phyloP scores from a whole-genome alignment of 352 stramenopile genomes.

The Pythium oligandrum region DNA sequence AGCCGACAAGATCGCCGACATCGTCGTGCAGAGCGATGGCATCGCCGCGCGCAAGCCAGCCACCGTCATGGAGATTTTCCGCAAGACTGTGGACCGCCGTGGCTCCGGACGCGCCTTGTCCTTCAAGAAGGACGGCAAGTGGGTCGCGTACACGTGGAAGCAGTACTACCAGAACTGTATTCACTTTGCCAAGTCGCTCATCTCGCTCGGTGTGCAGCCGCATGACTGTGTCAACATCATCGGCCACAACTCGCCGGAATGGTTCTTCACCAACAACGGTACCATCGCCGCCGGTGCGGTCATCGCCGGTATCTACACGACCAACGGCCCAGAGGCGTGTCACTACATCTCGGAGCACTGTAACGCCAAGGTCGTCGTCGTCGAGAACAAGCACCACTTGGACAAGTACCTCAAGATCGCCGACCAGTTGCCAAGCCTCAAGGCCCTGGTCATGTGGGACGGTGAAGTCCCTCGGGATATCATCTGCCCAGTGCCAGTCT shows the following conservation, averaged over 20 bases:
- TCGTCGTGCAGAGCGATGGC: conserved; percentile 23
- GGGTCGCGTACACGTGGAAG: conserved; percentile 53
- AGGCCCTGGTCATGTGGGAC: conserved; percentile 71
- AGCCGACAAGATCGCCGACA: conserved; percentile 23
- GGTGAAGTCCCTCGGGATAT: conserved; percentile 30
- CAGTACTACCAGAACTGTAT: conserved; percentile 73
- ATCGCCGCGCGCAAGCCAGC: conserved; percentile 21
- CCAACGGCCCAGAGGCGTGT: conserved; percentile 66
- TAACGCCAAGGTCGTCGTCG: conserved; percentile 69
- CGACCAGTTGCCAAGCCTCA: conserved; percentile 60
- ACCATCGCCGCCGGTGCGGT: conserved; percentile 75
- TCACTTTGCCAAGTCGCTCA: conserved; percentile 69
- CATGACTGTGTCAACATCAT: conserved; percentile 80
- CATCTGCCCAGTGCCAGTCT: conserved; percentile 43
- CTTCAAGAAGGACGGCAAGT: conserved; percentile 33
- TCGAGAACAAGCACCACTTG: conserved; percentile 61
- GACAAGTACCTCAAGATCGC: conserved; percentile 68
- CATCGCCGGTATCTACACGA: conserved; percentile 82
- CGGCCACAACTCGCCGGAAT: conserved; percentile 83
- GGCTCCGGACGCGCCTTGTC: conserved; percentile 13
- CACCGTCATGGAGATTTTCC: conserved; percentile 27
- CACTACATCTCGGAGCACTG: conserved; percentile 82
- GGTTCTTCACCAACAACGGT: conserved; percentile 78
- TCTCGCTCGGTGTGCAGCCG: conserved; percentile 56
- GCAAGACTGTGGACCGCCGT: conserved; percentile 16